A percentile compares a stretch with the other conserved stretches of the same genome.
Evolutionary conservation across 2,329 filamentous ascomycete genomes (phyloP).

Genomic region (Pyrenophora seminiperda): DNA sequence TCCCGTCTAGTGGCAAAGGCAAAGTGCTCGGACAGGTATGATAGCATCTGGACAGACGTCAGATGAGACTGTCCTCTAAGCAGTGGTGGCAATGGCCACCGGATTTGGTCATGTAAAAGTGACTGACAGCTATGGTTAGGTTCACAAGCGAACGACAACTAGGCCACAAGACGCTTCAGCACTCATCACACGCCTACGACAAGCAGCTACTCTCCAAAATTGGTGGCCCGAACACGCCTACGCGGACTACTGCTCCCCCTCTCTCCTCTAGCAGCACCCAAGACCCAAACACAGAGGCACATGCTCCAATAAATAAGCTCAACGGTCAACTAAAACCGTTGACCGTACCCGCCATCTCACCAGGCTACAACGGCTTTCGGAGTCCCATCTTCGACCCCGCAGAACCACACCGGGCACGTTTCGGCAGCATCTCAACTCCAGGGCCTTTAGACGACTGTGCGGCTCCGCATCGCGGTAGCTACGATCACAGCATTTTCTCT

Average conservation of each 20-base stretch:
- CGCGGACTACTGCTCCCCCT: conserved; percentile 47
- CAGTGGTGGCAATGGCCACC: no score
- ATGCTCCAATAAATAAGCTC: conserved; percentile 48
- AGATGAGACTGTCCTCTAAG: neutral
- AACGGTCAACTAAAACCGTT: conserved; percentile 53
- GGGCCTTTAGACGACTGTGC: conserved; percentile 56
- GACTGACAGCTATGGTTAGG: conserved; percentile 46
- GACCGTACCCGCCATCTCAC: conserved; percentile 53
- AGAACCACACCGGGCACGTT: conserved; percentile 49
- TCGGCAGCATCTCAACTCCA: conserved; percentile 55
- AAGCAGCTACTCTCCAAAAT: conserved; percentile 67
- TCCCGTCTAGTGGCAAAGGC: no score
- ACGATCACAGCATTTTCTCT: conserved; percentile 63
- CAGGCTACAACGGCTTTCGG: conserved; percentile 50
- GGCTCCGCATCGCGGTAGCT: conserved; percentile 64
- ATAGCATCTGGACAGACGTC: neutral
- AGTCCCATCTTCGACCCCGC: conserved; percentile 49
- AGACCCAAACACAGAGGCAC: conserved; percentile 44
- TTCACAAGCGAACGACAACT: conserved; percentile 65
- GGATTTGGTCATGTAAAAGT: neutral
- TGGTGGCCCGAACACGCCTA: conserved; percentile 63
- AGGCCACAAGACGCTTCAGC: conserved; percentile 61
- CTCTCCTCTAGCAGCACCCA: conserved; percentile 41
- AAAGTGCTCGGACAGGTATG: no score
- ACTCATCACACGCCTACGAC: conserved; percentile 66